Evolutionary conservation across 345 rosid genomes (phyloP).

Genomic region (Moricandia moricandioides): DNA sequence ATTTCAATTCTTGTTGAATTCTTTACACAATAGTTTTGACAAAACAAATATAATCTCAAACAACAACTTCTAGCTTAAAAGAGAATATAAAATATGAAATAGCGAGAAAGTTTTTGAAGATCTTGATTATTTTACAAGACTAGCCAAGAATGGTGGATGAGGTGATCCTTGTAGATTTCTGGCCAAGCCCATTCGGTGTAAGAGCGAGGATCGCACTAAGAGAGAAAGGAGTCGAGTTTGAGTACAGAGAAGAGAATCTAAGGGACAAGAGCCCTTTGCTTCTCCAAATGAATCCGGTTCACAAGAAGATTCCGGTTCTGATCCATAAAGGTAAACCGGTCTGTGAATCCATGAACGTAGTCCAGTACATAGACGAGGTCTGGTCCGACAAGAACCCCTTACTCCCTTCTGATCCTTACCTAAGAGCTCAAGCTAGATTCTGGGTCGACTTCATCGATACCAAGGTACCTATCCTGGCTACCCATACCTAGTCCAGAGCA

Average conservation of each 20-base stretch:
- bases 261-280: conserved; percentile 28
- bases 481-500: too few relatives aligned
- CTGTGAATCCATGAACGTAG: conserved; percentile 30
- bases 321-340: conserved; percentile 34
- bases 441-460: conserved; percentile 32
- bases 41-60: too few relatives aligned
- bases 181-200: conserved; percentile 28
- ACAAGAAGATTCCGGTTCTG: conserved; percentile 35
- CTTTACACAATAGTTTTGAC: too few relatives aligned
- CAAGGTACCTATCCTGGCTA: conserved; percentile 34
- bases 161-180: conserved; percentile 30
- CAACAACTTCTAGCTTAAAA: too few relatives aligned
- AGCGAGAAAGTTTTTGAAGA: too few relatives aligned
- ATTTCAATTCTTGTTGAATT: background rate
- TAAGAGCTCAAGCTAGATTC: conserved; percentile 35
- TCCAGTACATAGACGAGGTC: conserved; percentile 35
- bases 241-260: conserved; percentile 19
- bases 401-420: conserved; percentile 35
- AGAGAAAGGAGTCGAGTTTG: conserved; percentile 30
- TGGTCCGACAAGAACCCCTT: conserved; percentile 16
- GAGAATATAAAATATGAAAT: too few relatives aligned
- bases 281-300: conserved; percentile 26
- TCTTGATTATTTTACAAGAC: background rate
- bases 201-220: conserved; percentile 29
- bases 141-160: conserved; percentile 20